Conservation (phyloP, 2,329 filamentous ascomycete species). For the Albophoma yamanashiensis region DNA sequence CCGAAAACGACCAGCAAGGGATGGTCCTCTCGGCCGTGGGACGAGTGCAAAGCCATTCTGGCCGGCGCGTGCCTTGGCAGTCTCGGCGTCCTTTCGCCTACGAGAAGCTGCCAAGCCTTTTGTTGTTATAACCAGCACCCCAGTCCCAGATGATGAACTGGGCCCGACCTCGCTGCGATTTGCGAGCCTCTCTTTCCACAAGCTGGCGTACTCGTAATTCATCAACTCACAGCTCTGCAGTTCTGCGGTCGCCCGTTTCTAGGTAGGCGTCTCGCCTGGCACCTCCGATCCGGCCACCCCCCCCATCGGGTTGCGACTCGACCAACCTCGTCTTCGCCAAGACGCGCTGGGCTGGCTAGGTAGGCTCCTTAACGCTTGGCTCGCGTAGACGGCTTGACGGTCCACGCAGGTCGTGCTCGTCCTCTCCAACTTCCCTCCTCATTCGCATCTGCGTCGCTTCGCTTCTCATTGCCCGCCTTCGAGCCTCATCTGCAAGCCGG, state of each 20-base stretch:
- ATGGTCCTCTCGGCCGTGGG: background rate
- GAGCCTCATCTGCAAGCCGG: background rate
- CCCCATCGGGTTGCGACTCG: background rate
- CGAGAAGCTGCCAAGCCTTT: constrained; percentile 9
- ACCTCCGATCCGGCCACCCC: background rate
- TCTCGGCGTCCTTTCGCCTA: constrained; percentile 8
- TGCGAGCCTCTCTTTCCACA: background rate
- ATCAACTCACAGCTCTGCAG: background rate
- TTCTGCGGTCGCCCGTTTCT: background rate
- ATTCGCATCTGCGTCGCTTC: background rate
- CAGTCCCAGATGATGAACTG: background rate
- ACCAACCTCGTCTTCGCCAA: background rate
- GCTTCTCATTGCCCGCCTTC: background rate
- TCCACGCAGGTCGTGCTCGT: background rate
- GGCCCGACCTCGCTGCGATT: background rate
- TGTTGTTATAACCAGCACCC: constrained; percentile 1
- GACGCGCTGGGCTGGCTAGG: background rate
- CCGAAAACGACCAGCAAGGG: background rate
- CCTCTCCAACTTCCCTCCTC: background rate
- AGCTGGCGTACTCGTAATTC: background rate
- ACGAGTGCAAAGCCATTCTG: background rate
- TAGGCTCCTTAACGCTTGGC: background rate
- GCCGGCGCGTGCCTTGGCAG: constrained; percentile 9
- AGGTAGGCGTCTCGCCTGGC: background rate
- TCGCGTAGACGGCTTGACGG: background rate